Conservation (phyloP, 2,329 filamentous ascomycete species). For the Sporothrix inflata region DNA sequence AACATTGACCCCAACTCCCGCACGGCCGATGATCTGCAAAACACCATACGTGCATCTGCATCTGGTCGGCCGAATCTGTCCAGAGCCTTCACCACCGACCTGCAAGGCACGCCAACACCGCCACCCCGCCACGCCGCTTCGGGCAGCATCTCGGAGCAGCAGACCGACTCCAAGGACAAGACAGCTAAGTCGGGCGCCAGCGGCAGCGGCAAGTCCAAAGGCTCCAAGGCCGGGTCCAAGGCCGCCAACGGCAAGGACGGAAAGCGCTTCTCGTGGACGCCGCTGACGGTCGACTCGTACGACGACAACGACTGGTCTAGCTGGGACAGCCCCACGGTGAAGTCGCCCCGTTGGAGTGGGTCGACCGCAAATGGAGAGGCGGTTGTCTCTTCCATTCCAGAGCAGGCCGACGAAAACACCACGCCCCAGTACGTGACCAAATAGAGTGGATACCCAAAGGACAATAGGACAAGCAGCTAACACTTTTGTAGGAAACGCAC, state of each 20-base stretch:
- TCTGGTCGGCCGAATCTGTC: constrained; percentile 47
- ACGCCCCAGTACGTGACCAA: constrained; percentile 48
- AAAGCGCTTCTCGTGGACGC: constrained; percentile 65
- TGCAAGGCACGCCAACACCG: constrained; percentile 39
- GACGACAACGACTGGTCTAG: constrained; percentile 68
- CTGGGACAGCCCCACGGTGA: constrained; percentile 61
- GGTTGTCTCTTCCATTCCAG: constrained; percentile 47
- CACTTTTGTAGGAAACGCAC: constrained; percentile 25
- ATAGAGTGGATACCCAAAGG: not conserved
- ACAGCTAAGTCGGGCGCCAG: not conserved
- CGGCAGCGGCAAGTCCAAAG: constrained; percentile 11
- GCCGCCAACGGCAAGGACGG: constrained; percentile 43
- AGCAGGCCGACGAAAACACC: constrained; percentile 52
- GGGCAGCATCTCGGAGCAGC: not conserved
- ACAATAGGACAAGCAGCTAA: not conserved
- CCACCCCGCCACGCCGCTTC: constrained; percentile 26
- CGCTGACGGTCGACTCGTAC: constrained; percentile 58
- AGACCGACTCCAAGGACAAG: constrained; percentile 3
- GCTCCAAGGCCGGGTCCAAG: constrained; percentile 37
- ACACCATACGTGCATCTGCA: constrained; percentile 52
- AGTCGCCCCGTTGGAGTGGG: constrained; percentile 64
- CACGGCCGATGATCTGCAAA: constrained; percentile 41
- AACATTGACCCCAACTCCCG: constrained; percentile 43
- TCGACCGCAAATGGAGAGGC: constrained; percentile 59
- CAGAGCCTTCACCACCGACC: constrained; percentile 43